A percentile compares a stretch with the other conserved stretches of the same genome.
Evolutionary conservation across 345 rosid species (phyloP).

Genomic region (Rhizophora mangle): DNA sequence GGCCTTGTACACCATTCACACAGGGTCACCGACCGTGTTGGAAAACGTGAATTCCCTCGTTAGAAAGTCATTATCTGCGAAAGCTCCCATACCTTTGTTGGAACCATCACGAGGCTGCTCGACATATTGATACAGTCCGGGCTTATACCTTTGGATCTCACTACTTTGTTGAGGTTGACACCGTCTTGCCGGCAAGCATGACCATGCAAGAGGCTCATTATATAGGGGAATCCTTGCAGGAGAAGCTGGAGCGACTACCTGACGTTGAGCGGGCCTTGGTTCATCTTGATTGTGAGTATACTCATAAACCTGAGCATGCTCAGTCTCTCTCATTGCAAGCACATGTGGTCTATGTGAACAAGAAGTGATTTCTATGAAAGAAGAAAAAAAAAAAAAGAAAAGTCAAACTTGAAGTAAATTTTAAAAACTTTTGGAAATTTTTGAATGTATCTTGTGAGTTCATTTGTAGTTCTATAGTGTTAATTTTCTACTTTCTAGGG

Average conservation of each 20-base stretch:
- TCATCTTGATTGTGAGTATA: slow-evolving; percentile 91
- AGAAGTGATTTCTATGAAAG: no score
- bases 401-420: no score
- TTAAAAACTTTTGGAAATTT: no score
- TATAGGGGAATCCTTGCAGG: slow-evolving; percentile 87
- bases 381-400: no score
- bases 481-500: no score
- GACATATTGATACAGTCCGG: slow-evolving; percentile 90
- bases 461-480: no score
- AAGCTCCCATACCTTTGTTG: slow-evolving; percentile 94
- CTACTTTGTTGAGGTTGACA: slow-evolving; percentile 96
- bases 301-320: slow-evolving; percentile 97
- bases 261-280: slow-evolving; percentile 96
- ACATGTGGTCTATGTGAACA: not conserved
- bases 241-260: slow-evolving; percentile 79
- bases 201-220: slow-evolving; percentile 91
- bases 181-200: slow-evolving; percentile 81
- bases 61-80: slow-evolving; percentile 72
- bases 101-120: slow-evolving; percentile 86
- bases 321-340: slow-evolving; percentile 20
- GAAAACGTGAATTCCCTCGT: slow-evolving; percentile 94
- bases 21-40: slow-evolving; percentile 93
- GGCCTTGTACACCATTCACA: slow-evolving; percentile 90
- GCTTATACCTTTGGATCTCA: slow-evolving; percentile 99
- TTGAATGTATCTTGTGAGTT: no score